phyloP scores from a whole-genome alignment of 441 rosid genomes.

The Theobroma grandiflorum region DNA sequence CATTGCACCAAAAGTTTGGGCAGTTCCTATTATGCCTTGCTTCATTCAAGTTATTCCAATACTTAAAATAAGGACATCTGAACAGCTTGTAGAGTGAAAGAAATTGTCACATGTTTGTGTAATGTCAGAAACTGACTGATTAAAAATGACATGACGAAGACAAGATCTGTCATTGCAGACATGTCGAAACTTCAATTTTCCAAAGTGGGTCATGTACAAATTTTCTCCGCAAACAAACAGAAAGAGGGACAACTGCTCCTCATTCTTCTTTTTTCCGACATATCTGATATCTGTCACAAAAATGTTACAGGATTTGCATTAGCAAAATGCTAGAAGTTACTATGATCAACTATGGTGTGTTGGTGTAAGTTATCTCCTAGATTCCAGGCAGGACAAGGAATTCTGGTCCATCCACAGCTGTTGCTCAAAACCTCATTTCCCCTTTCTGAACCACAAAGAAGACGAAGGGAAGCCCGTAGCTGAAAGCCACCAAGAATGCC shows the following conservation, averaged over 20 bases:
- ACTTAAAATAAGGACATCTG: background rate
- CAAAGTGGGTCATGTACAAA: background rate
- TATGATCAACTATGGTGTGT: background rate
- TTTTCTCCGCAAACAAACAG: background rate
- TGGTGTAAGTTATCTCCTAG: background rate
- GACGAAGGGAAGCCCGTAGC: constrained; percentile 63
- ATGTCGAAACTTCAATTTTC: background rate
- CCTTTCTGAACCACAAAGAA: constrained; percentile 55
- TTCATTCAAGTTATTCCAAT: background rate
- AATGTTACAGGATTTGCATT: background rate
- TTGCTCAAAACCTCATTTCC: constrained; percentile 55
- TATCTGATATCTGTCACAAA: background rate
- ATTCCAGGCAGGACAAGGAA: background rate
- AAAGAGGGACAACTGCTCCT: background rate
- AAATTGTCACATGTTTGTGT: background rate
- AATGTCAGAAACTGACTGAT: background rate
- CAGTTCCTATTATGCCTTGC: background rate
- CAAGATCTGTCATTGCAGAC: background rate
- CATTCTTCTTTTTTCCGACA: background rate
- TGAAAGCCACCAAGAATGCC: constrained; percentile 53
- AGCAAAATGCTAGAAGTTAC: background rate
- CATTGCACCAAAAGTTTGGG: constrained; percentile 9
- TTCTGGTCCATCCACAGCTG: background rate
- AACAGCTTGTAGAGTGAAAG: background rate
- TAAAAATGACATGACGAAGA: background rate